Conservation (phyloP, 305 asterid genomes). For the Caryopteris hybrid region DNA sequence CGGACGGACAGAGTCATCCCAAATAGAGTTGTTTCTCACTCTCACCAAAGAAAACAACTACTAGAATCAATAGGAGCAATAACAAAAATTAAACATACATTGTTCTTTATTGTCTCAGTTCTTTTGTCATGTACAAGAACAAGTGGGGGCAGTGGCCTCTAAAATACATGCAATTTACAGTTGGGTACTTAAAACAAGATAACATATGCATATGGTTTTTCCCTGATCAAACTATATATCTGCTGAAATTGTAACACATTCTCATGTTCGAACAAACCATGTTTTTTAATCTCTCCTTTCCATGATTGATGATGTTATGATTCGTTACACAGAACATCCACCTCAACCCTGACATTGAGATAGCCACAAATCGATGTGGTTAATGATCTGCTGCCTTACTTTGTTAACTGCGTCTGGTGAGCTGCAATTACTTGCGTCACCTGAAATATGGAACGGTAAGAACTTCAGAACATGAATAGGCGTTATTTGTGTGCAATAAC, state of each 20-base stretch:
- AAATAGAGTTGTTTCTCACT: no score
- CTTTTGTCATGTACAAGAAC: background rate
- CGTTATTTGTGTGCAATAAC: background rate
- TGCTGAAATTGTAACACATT: slow-evolving; percentile 5
- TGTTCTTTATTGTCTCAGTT: background rate
- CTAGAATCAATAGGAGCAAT: background rate
- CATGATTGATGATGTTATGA: background rate
- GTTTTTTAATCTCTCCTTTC: background rate
- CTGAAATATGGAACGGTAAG: slow-evolving; percentile 30
- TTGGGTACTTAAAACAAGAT: background rate
- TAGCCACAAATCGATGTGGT: slow-evolving; percentile 74
- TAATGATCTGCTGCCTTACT: slow-evolving; percentile 65
- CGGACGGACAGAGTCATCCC: no score
- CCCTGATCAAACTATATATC: slow-evolving; percentile 14
- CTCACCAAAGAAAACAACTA: background rate
- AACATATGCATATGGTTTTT: background rate
- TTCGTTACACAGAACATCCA: slow-evolving; percentile 48
- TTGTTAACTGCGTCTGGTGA: slow-evolving; percentile 70
- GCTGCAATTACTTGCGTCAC: slow-evolving; percentile 68
- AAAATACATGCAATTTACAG: background rate
- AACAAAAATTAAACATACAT: background rate
- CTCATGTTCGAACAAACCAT: background rate
- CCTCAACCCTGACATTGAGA: slow-evolving; percentile 66
- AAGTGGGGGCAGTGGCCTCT: background rate
- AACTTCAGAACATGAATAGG: background rate